Evolutionary conservation across 108 stramenopile species (phyloP), one percentile per base, ranked within the genome.

Genomic region (Skeletonema menzelii): DNA sequence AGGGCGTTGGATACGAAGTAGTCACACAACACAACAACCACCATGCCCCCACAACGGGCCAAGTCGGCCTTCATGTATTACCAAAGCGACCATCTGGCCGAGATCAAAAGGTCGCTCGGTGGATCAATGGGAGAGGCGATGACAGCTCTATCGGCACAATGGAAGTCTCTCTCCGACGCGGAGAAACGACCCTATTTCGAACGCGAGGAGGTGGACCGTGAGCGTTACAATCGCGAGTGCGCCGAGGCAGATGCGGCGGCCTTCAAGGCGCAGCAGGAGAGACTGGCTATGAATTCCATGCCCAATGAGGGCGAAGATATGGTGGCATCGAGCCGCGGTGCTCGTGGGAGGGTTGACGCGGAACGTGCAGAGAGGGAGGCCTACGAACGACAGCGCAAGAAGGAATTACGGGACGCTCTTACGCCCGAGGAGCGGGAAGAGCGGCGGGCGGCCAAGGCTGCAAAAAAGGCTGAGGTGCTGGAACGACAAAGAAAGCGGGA

Each of bases 21-120:
- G 5, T 15, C 5, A 53, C 19, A 19, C 19, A 7, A 47, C 49
- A 53, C 19, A 53, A 53, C 49, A 53, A 53, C 56, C n/a, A 27
- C 64, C 71, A 85, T 82, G 84, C 19, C 80, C 2, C 81, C 83
- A 28, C 84, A 63, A 49, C 89, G 89, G 65, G 86, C 89, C 83
- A 87, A 83, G 79, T 77, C 95, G 74, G 92, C 92, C 37, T 95
- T 93, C 80, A 74, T 86, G 46, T 95, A 86, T 69, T 95, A 82
- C 69, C 94, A 93, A 65, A 24, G 72, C 13, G 89, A 91, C 28
- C 74, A 89, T 32, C 80, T 93, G 1, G 80, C 84, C 19, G 61
- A 71, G 10, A 84, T 93, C 66, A 86, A 87, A 56, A 81, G 87
- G 10, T 81, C 88, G 56, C 70, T 91, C 8, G 84, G 82, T 27